phyloP scores from a whole-genome alignment of 352 stramenopile genomes.

The Lagenidium sp. region DNA sequence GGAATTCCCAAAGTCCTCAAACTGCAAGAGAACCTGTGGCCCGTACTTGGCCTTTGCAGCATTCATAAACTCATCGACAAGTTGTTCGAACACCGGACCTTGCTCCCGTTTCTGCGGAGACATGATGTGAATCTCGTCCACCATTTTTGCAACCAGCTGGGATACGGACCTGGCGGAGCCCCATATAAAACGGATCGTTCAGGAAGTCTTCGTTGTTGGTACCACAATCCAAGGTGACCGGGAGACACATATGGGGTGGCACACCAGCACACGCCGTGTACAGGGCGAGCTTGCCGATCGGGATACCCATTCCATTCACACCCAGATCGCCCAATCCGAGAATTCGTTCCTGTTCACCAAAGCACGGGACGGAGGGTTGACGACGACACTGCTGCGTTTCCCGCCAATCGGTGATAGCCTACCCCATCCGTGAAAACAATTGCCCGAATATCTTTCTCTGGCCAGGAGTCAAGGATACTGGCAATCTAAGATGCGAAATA shows the following conservation, averaged over 20 bases:
- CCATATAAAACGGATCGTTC: constrained; percentile 93
- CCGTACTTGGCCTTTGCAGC: constrained; percentile 88
- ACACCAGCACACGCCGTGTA: constrained; percentile 94
- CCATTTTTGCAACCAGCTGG: no score
- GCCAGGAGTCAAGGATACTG: constrained; percentile 94
- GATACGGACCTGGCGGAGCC: constrained; percentile 56
- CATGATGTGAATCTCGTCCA: no score
- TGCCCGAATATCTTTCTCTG: constrained; percentile 92
- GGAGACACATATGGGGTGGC: constrained; percentile 88
- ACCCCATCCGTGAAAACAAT: constrained; percentile 96
- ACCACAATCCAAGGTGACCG: constrained; percentile 92
- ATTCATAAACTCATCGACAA: constrained; percentile 97
- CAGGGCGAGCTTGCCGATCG: constrained; percentile 92
- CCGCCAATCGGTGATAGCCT: no score
- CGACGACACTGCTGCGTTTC: not conserved
- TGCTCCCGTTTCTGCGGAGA: constrained; percentile 75
- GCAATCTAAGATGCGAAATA: constrained; percentile 10
- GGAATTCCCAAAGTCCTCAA: constrained; percentile 86
- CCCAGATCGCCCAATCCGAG: constrained; percentile 94
- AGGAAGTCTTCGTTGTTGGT: constrained; percentile 94
- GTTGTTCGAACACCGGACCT: constrained; percentile 87
- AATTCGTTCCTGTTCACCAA: constrained; percentile 64
- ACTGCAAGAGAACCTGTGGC: constrained; percentile 76
- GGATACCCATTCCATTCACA: constrained; percentile 87
- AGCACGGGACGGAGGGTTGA: not conserved